Evolutionary conservation across 139 green algal species (phyloP).

Genomic region (Coelastrella sp.): DNA sequence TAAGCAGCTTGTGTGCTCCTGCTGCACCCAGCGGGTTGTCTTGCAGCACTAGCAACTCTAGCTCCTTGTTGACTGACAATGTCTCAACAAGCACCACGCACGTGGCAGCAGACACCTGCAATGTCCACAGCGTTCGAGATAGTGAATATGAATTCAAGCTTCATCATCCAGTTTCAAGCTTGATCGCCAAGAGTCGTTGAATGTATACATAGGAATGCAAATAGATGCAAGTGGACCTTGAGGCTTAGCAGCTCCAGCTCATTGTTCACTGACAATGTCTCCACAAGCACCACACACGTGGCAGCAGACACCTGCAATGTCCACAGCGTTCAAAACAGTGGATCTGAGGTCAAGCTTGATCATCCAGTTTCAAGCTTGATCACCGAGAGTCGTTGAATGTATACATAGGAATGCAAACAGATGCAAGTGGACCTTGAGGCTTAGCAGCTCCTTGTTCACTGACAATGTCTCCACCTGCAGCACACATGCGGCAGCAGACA

Average conservation of each 20-base stretch:
- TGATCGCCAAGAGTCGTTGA: no score
- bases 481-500: constrained; percentile 52
- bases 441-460: constrained; percentile 21
- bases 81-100: constrained; percentile 55
- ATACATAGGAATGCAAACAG: no score
- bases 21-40: constrained; percentile 60
- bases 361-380: no score
- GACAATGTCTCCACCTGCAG: constrained; percentile 55
- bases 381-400: no score
- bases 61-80: constrained; percentile 22
- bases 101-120: constrained; percentile 51
- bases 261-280: constrained; percentile 42
- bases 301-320: constrained; percentile 40
- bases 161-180: no score
- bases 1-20: constrained; percentile 56
- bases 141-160: not conserved
- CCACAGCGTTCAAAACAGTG: not conserved
- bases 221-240: no score
- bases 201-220: no score
- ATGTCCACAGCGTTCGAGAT: not conserved
- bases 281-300: constrained; percentile 36
- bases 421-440: no score
- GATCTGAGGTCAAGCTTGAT: no score
- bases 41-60: constrained; percentile 48
- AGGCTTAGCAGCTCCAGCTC: not conserved